These are phyloP conservation scores for Balamuthia mandrillaris DNA, from an alignment of 208 protist genomes.

Conservation along the genomic window DNA sequence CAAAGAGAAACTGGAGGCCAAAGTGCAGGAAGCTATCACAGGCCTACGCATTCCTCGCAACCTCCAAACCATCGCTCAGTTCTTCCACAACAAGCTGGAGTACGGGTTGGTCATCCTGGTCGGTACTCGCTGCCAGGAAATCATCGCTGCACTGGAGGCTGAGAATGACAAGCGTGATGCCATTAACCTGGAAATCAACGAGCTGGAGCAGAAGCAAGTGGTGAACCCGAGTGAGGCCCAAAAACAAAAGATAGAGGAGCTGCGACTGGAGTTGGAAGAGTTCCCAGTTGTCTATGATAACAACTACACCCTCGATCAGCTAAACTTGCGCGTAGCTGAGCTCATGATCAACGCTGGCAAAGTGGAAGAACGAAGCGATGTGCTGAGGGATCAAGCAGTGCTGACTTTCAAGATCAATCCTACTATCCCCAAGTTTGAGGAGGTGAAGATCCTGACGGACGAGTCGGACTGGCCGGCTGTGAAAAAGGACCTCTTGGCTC, in stretches of 20 bases:
- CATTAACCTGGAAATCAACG: background rate
- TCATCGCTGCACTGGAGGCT: slow-evolving; percentile 16
- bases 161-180: slow-evolving; percentile 39
- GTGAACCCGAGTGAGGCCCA: background rate
- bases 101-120: slow-evolving; percentile 37
- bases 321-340: background rate
- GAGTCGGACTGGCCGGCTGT: slow-evolving; percentile 44
- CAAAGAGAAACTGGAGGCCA: background rate
- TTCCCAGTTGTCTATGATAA: background rate
- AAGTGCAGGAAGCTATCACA: slow-evolving; percentile 15
- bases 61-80: background rate
- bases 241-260: background rate
- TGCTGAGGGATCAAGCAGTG: slow-evolving; percentile 45
- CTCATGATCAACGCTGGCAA: slow-evolving; percentile 50
- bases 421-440: no score
- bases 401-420: slow-evolving; percentile 49
- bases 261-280: background rate
- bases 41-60: background rate
- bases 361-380: slow-evolving; percentile 37
- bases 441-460: slow-evolving; percentile 34
- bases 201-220: slow-evolving; percentile 25
- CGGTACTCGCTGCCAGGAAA: slow-evolving; percentile 23
- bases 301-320: background rate
- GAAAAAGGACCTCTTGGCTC: slow-evolving; percentile 49
- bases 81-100: slow-evolving; percentile 17